phyloP scores from a whole-genome alignment of 164 flowering plant species.

The Litsea cubeba region DNA sequence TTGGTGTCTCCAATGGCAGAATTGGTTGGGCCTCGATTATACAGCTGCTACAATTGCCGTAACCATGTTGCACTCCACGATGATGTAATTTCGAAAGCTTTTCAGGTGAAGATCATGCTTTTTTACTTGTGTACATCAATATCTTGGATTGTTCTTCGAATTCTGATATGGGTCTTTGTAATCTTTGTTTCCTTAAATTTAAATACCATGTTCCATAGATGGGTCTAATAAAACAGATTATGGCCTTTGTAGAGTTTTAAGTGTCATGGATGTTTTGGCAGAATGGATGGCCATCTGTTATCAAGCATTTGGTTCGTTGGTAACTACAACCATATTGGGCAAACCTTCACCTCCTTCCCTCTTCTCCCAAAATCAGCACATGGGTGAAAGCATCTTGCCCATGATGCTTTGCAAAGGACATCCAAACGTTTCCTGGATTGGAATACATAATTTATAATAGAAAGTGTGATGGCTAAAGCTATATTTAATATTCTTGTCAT shows the following conservation, averaged over 20 bases:
- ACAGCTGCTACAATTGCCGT: slow-evolving; percentile 67
- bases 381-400: neutral
- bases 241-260: neutral
- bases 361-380: neutral
- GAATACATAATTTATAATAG: too few species aligned
- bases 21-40: slow-evolving; percentile 51
- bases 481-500: too few species aligned
- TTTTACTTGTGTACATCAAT: slow-evolving; percentile 16
- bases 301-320: neutral
- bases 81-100: slow-evolving; percentile 65
- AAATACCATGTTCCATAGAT: neutral
- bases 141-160: neutral
- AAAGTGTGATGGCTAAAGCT: too few species aligned
- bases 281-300: neutral
- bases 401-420: neutral
- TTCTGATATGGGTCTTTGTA: neutral
- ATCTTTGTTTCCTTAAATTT: neutral
- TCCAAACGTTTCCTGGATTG: neutral
- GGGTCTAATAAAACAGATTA: too few species aligned
- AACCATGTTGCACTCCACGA: slow-evolving; percentile 73
- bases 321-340: neutral
- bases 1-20: slow-evolving; percentile 42
- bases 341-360: neutral
- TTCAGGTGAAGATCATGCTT: slow-evolving; percentile 47
- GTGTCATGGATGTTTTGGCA: neutral